A percentile compares a stretch with the other conserved stretches of the same genome.
Evolutionary conservation across 305 asterid species (phyloP).

Genomic region (Fraxinus platypoda): DNA sequence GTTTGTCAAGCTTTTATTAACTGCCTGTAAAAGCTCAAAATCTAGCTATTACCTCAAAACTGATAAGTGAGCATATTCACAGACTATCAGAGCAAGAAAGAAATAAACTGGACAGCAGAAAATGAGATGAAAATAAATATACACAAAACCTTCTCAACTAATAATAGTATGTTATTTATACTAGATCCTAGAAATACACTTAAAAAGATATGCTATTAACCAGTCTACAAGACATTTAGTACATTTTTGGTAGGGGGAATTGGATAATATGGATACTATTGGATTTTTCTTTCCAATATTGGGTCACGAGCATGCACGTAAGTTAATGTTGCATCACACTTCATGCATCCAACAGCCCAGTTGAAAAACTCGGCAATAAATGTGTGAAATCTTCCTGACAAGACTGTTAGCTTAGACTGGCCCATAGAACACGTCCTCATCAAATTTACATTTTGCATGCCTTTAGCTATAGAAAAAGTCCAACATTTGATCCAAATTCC

Average conservation of each 20-base stretch:
- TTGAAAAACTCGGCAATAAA: neutral
- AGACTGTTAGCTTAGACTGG: neutral
- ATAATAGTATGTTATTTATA: neutral
- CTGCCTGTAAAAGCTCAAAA: neutral
- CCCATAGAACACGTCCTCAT: neutral
- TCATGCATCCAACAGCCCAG: neutral
- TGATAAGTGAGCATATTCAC: neutral
- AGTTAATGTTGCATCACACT: neutral
- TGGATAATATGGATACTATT: neutral
- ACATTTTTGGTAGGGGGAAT: neutral
- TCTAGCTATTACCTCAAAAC: neutral
- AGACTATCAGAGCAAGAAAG: neutral
- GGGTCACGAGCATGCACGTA: neutral
- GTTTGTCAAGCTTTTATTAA: neutral
- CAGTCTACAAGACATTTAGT: neutral
- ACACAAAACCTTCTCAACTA: neutral
- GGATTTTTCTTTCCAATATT: neutral
- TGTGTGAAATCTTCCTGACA: neutral
- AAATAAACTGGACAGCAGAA: neutral
- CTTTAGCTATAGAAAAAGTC: neutral
- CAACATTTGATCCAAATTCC: neutral
- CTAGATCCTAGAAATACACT: neutral
- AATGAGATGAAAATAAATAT: neutral
- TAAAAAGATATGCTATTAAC: neutral
- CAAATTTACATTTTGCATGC: neutral